Percentiles rank a stretch among this genome's conserved stretches.
phyloP scores from a whole-genome alignment of 352 stramenopile species.

The Phytophthora foliorum region DNA sequence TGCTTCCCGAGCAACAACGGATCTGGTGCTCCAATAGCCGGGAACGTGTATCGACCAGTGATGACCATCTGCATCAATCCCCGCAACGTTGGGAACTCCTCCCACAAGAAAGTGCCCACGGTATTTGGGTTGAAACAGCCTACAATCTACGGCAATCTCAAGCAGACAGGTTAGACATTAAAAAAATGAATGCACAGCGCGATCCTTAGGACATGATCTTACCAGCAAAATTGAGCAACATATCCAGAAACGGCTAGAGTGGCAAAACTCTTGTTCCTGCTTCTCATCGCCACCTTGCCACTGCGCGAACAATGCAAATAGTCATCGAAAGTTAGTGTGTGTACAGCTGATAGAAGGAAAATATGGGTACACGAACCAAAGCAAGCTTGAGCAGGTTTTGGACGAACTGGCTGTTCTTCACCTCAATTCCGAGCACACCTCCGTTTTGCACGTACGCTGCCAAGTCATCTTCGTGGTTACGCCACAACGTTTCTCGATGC shows the following conservation, averaged over 20 bases:
- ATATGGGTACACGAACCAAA: constrained; percentile 45
- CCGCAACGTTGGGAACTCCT: constrained; percentile 76
- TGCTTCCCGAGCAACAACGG: constrained; percentile 71
- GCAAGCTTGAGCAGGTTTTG: constrained; percentile 68
- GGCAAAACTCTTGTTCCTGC: constrained; percentile 79
- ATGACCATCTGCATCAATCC: constrained; percentile 91
- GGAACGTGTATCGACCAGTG: constrained; percentile 78
- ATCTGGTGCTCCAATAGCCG: constrained; percentile 66
- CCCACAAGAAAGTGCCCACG: constrained; percentile 81
- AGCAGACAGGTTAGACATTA: neutral
- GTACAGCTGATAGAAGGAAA: neutral
- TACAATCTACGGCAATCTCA: constrained; percentile 38
- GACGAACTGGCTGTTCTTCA: constrained; percentile 68
- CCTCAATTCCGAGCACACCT: constrained; percentile 75
- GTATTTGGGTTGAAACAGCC: constrained; percentile 83
- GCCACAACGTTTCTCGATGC: constrained; percentile 79
- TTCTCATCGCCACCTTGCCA: constrained; percentile 62
- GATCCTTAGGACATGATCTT: constrained; percentile 4
- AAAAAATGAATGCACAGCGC: neutral
- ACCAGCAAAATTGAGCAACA: constrained; percentile 88
- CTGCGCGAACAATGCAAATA: constrained; percentile 35
- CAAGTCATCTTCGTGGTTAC: constrained; percentile 62
- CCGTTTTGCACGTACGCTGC: constrained; percentile 61
- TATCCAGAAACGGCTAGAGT: constrained; percentile 87
- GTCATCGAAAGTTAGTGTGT: constrained; percentile 7